A percentile compares a stretch with the other conserved stretches of the same genome.
Conservation (phyloP, 2,329 filamentous ascomycete species). For the Cylindrodendrum hubeiense region DNA sequence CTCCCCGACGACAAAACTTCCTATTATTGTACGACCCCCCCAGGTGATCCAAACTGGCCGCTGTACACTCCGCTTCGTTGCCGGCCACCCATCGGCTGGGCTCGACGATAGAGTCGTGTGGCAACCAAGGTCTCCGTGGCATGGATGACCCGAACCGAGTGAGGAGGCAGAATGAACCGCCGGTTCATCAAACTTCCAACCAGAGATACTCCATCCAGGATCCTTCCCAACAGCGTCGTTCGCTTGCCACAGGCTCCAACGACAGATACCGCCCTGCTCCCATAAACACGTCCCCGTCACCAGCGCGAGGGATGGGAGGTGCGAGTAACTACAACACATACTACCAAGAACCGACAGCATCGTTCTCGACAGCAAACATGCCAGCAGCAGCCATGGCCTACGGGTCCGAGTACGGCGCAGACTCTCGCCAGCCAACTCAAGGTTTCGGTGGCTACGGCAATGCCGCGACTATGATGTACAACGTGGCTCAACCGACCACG, state of each 20-base stretch:
- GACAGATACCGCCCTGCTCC: conserved; percentile 63
- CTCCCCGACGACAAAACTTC: conserved; percentile 21
- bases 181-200: conserved; percentile 71
- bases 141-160: conserved; percentile 85
- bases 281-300: conserved; percentile 62
- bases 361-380: conserved; percentile 69
- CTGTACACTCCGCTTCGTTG: conserved; percentile 40
- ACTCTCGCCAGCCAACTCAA: conserved; percentile 68
- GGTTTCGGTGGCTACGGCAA: conserved; percentile 70
- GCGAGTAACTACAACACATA: conserved; percentile 70
- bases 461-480: conserved; percentile 79
- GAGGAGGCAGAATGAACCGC: conserved; percentile 81
- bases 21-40: conserved; percentile 23
- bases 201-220: conserved; percentile 65
- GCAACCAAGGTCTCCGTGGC: conserved; percentile 66
- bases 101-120: conserved; percentile 68
- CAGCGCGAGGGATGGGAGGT: conserved; percentile 65
- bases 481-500: conserved; percentile 73
- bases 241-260: conserved; percentile 48
- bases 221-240: conserved; percentile 59
- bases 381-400: conserved; percentile 68
- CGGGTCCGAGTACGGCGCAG: conserved; percentile 74
- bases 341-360: conserved; percentile 66
- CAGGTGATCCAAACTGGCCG: conserved; percentile 40
- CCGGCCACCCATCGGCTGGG: conserved; percentile 75